phyloP scores from a whole-genome alignment of 495 filamentous ascomycete species.

The Daldinia bambusicola region DNA sequence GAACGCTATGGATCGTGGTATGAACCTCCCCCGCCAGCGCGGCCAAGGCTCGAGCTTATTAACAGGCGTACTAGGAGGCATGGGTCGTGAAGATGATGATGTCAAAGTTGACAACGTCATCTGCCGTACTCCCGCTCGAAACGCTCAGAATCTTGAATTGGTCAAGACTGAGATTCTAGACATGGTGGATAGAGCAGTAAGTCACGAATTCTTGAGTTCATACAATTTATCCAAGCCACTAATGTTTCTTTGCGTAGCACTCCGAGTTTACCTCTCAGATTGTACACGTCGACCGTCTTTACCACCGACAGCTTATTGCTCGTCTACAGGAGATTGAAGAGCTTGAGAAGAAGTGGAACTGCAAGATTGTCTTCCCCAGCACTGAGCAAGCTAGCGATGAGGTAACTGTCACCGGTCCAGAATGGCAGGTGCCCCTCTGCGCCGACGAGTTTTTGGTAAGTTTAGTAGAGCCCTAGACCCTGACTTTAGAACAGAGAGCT shows the following conservation, averaged over 20 bases:
- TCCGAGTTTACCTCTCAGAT: constrained; percentile 95
- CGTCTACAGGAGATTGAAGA: constrained; percentile 90
- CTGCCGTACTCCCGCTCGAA: constrained; percentile 95
- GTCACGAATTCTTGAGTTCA: constrained; percentile 43
- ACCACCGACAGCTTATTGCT: constrained; percentile 90
- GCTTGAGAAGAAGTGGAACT: constrained; percentile 97
- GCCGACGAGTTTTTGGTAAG: constrained; percentile 91
- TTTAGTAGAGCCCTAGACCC: constrained; percentile 12
- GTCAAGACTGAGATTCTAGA: constrained; percentile 99
- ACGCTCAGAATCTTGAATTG: constrained; percentile 93
- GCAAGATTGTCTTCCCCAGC: constrained; percentile 96
- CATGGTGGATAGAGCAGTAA: constrained; percentile 94
- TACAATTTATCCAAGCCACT: background rate
- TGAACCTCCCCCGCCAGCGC: constrained; percentile 7
- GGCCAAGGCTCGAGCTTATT: constrained; percentile 22
- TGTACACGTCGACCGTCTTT: constrained; percentile 91
- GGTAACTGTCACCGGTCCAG: constrained; percentile 92
- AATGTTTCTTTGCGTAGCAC: constrained; percentile 63
- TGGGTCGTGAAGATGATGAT: constrained; percentile 95
- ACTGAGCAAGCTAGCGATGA: constrained; percentile 97
- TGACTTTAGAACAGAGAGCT: constrained; percentile 30
- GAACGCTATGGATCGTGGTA: constrained; percentile 94
- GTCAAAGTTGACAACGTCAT: constrained; percentile 99
- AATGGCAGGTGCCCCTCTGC: constrained; percentile 95
- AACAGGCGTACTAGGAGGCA: constrained; percentile 66